Percentiles rank a stretch among this genome's conserved stretches.
Evolutionary conservation across 75 land plant genomes (phyloP).

Genomic region (Pinus albicaulis): DNA sequence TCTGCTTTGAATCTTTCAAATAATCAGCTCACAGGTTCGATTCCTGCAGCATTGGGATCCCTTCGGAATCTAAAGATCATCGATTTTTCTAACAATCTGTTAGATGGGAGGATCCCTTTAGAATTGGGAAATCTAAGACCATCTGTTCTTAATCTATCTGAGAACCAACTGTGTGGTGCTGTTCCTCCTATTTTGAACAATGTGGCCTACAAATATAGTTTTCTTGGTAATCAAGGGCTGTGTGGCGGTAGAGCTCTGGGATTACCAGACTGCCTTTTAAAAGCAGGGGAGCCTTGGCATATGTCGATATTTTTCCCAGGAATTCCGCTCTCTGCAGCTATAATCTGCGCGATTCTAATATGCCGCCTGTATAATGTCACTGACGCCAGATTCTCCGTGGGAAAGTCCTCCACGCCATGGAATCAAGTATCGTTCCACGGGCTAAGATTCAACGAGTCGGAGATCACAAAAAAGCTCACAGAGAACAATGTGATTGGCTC

Average conservation of each 20-base stretch:
- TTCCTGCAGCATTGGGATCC: conserved; percentile 13
- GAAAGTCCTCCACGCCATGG: conserved; percentile 26
- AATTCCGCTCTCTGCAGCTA: neutral
- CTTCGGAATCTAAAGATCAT: neutral
- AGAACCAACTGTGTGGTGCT: conserved; percentile 25
- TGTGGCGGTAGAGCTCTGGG: conserved; percentile 22
- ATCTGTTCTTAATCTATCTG: conserved; percentile 19
- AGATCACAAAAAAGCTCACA: conserved; percentile 21
- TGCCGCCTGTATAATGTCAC: neutral
- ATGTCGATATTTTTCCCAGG: neutral
- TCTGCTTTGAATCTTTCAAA: conserved; percentile 16
- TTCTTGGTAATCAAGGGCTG: conserved; percentile 17
- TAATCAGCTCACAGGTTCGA: conserved; percentile 27
- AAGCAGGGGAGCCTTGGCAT: neutral
- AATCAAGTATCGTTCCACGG: conserved; percentile 41
- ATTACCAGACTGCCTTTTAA: neutral
- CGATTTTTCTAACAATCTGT: conserved; percentile 3
- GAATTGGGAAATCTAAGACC: neutral
- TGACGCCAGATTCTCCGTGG: neutral
- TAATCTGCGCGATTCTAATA: neutral
- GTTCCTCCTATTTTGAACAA: conserved; percentile 19
- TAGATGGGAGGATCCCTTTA: neutral
- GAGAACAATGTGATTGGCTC: conserved; percentile 36
- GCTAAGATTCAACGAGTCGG: conserved; percentile 29
- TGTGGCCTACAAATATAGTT: conserved; percentile 8